These are phyloP conservation scores for Epicoccum sorghinum DNA, from an alignment of 2,329 filamentous ascomycete species.

Conservation along the genomic window DNA sequence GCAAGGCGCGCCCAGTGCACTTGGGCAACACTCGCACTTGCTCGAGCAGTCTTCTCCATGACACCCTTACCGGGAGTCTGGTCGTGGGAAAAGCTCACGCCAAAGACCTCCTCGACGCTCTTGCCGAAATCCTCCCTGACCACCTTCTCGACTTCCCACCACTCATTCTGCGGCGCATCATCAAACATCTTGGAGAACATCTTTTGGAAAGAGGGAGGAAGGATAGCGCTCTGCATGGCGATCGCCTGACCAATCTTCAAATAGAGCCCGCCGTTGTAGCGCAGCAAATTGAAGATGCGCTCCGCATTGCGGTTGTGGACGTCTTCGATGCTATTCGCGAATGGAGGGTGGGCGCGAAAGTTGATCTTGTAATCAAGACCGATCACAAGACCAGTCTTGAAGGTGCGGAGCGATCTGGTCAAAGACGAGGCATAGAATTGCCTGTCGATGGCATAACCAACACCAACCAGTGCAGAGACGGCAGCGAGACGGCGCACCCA, in stretches of 20 bases:
- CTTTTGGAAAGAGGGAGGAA: slow-evolving; percentile 92
- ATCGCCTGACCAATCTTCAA: slow-evolving; percentile 98
- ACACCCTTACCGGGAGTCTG: slow-evolving; percentile 60
- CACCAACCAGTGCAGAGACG: slow-evolving; percentile 63
- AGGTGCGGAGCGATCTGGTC: slow-evolving; percentile 79
- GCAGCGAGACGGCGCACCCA: slow-evolving; percentile 78
- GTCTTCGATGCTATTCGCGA: slow-evolving; percentile 74
- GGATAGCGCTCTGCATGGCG: slow-evolving; percentile 93
- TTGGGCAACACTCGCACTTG: slow-evolving; percentile 91
- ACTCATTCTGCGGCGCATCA: slow-evolving; percentile 91
- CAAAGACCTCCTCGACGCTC: slow-evolving; percentile 88
- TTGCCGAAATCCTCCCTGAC: slow-evolving; percentile 86
- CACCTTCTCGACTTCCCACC: slow-evolving; percentile 83
- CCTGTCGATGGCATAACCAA: slow-evolving; percentile 71
- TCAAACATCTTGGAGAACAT: slow-evolving; percentile 99
- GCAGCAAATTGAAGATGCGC: slow-evolving; percentile 79
- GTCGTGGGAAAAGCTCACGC: slow-evolving; percentile 77
- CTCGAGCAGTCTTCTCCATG: slow-evolving; percentile 74
- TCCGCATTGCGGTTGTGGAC: slow-evolving; percentile 85
- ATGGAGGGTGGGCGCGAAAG: slow-evolving; percentile 79
- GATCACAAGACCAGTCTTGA: slow-evolving; percentile 77
- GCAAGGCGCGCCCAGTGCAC: slow-evolving; percentile 90
- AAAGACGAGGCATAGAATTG: slow-evolving; percentile 80
- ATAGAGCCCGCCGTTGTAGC: slow-evolving; percentile 89
- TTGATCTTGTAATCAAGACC: slow-evolving; percentile 97